phyloP scores from a whole-genome alignment of 768 basidiomycete genomes.

The Kwoniella sp. region DNA sequence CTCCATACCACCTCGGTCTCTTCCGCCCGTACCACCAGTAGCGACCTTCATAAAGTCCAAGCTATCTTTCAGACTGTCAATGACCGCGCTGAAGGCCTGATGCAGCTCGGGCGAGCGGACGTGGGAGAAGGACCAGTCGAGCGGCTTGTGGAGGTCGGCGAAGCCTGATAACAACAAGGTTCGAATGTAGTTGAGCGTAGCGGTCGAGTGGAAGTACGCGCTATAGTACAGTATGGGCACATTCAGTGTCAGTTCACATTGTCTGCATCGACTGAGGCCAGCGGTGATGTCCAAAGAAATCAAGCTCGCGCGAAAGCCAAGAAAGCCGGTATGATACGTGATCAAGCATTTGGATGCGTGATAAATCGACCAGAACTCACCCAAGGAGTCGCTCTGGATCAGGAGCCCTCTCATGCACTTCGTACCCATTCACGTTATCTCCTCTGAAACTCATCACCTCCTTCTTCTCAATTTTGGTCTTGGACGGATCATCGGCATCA shows the following conservation, averaged over 20 bases:
- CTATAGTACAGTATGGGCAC: conserved; percentile 56
- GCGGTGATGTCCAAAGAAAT: conserved; percentile 3
- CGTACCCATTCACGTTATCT: conserved; percentile 91
- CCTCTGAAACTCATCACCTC: conserved; percentile 91
- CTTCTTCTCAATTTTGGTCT: conserved; percentile 45
- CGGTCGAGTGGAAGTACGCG: conserved; percentile 93
- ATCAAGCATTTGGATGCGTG: not conserved
- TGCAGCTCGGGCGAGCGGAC: conserved; percentile 77
- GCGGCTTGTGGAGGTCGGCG: conserved; percentile 85
- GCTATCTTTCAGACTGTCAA: conserved; percentile 81
- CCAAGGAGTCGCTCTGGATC: conserved; percentile 86
- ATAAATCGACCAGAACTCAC: conserved; percentile 56
- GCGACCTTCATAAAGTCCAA: conserved; percentile 91
- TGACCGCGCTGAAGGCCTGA: conserved; percentile 78
- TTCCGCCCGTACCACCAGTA: conserved; percentile 68
- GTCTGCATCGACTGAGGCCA: too few species aligned
- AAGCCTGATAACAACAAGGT: conserved; percentile 87
- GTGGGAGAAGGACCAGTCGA: conserved; percentile 88
- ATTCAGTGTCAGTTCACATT: too few species aligned
- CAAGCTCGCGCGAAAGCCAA: not conserved
- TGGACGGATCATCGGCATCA: conserved; percentile 12
- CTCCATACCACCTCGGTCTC: conserved; percentile 72
- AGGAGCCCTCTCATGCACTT: conserved; percentile 72
- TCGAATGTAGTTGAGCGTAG: conserved; percentile 90
- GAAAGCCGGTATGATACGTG: not conserved